Base-by-base conservation (phyloP, 2,329 filamentous ascomycete genomes). In the Diatrype stigma region DNA sequence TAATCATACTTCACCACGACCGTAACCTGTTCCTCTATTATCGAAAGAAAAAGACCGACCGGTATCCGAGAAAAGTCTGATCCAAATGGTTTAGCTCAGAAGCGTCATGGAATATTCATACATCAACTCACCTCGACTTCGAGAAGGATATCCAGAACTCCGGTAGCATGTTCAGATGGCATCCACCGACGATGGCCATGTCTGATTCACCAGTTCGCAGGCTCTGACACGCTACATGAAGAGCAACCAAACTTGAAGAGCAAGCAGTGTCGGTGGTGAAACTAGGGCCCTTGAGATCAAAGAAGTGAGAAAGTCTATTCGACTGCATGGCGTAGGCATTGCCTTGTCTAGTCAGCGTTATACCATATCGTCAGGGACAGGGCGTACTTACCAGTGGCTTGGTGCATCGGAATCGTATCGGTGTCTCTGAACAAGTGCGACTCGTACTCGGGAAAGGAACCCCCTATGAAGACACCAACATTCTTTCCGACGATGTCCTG, bases 301-400 rank as follows among this genome's bases (percentile, higher is more conserved):
- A 81, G 64, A 75, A 78, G 56, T 81, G 77, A 2, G 77, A 80
- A 19, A 82, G 68, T 44, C 79, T 69, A 53, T 81, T 81, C 0
- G 78, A 76, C 52, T 79, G 70, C 63, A 82, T 78, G 10, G 76
- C 74, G 57, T 75, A 72, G 40, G 75, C 75, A 52, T 70, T 73
- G 35, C 72, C 72, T 74, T 48, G n/a, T 19, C 46, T 46, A 46
- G 51, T 59, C 51, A 62, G 60, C 58, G 42, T 5, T 26, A 6
- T 17, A 30, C 17, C 7, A 21, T 17, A 32, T 40, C 42, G 6
- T 35, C 30, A n/a, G 16, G 42, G 26, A 4, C 2, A 21, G 40
- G 3, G 47, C 42, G 42, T 12, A 55, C 68, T 66, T 65, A 67
- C 76, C 75, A 26, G 76, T 79, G 22, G 74, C 74, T 55, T 78